phyloP scores from a whole-genome alignment of 1,139 yeast genomes.

The Suhomyces chickasaworum region DNA sequence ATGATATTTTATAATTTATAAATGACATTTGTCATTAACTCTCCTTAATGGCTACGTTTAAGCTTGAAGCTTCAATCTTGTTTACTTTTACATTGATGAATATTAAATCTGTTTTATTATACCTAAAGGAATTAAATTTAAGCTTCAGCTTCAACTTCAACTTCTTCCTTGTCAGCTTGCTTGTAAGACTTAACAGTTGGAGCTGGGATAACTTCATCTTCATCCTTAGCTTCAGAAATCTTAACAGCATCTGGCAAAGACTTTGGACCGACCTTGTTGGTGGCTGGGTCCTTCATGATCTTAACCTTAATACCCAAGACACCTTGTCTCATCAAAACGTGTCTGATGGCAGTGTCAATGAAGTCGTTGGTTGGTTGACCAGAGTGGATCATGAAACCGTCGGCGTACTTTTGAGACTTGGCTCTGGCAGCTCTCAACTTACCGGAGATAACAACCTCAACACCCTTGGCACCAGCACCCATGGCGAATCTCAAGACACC shows the following conservation, averaged over 20 bases:
- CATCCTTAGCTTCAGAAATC: slow-evolving; percentile 97
- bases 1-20: too few relatives aligned
- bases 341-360: slow-evolving; percentile 99
- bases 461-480: slow-evolving; percentile 99
- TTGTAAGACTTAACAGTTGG: slow-evolving; percentile 83
- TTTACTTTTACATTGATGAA: too few relatives aligned
- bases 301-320: slow-evolving; percentile 99
- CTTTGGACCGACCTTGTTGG: slow-evolving; percentile 87
- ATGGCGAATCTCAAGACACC: slow-evolving; percentile 99
- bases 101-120: slow-evolving; percentile 3
- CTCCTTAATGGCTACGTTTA: too few relatives aligned
- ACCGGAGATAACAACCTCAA: slow-evolving; percentile 99
- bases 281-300: slow-evolving; percentile 99
- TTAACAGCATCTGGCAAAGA: slow-evolving; percentile 94
- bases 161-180: slow-evolving; percentile 34
- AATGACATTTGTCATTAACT: too few relatives aligned
- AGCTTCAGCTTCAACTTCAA: slow-evolving; percentile 20
- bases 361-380: slow-evolving; percentile 99
- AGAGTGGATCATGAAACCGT: slow-evolving; percentile 99
- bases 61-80: too few relatives aligned
- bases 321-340: slow-evolving; percentile 99
- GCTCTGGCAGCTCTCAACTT: slow-evolving; percentile 99
- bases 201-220: slow-evolving; percentile 74
- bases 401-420: slow-evolving; percentile 99
- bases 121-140: slow-evolving; percentile 15